Base-by-base conservation (phyloP, 441 rosid species). In the Gossypium trilobum region DNA sequence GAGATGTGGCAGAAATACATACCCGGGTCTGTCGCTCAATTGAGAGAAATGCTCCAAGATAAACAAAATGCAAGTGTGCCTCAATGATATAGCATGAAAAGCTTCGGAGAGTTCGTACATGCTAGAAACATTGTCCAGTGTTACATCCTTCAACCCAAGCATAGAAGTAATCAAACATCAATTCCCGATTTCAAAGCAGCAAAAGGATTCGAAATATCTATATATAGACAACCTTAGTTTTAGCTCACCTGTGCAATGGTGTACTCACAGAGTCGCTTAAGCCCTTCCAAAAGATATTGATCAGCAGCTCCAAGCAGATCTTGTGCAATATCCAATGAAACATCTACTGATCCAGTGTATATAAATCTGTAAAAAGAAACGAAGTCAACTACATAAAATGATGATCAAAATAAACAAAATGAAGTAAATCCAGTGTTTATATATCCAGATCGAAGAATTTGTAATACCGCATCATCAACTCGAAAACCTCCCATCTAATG, bases 241-340 rank as follows among this genome's bases (percentile, higher is more conserved):
- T 5, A 58, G 77, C 93, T 82, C 77, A 92, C 99, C 96, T 88
- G 93, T 74, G 94, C 99, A 77, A 95, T 95, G 60, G 96, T 85
- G 82, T 95, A 95, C 80, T 92, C 99, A 29, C 99, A 95, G 19
- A 88, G 96, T 57, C 97, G 95, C 86, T 95, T 95, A 36, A 95
- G 91, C 48, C 96, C 97, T 84, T 95, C 97, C 80, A 95, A 80
- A 56, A 95, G 97, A 87, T 95, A 95, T 79, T 95, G 99, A 78
- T 95, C 99, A 23, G 99, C 97, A 74, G 99, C 97, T 87, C 97
- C 85, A n/a, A 95, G 89, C 72, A 95, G 96, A 91, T 91, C 99
- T 84, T 95, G 92, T 52, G 99, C 87, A 73, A 92, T 87, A 75
- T 87, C 93, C 55, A 84, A 82, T 7, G 92, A 81, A 77, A 95